Evolutionary conservation across 306 rosid genomes (phyloP).

Genomic region (Prunus mira): DNA sequence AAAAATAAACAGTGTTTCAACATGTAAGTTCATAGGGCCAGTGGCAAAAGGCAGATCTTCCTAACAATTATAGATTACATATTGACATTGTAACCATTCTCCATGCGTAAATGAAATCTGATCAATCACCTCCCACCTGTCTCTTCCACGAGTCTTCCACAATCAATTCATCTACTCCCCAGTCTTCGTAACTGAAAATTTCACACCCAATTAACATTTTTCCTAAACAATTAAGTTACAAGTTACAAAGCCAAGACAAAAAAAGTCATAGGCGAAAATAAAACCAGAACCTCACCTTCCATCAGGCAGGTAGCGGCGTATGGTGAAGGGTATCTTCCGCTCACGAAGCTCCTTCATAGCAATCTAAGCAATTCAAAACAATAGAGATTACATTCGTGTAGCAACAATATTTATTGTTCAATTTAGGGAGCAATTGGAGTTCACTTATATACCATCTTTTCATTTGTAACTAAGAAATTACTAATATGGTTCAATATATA

Average conservation of each 20-base stretch:
- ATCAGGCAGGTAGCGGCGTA: conserved; percentile 95
- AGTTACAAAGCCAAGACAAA: not conserved
- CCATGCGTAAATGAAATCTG: not conserved
- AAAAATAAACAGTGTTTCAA: not conserved
- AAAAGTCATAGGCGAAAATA: not conserved
- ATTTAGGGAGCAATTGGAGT: not conserved
- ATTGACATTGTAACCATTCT: not conserved
- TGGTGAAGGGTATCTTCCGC: conserved; percentile 90
- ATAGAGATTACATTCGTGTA: not conserved
- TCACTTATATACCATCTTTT: no score
- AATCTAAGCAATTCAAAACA: conserved; percentile 38
- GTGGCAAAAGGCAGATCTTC: not conserved
- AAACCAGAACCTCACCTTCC: not conserved
- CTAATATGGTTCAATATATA: not conserved
- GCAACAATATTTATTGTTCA: not conserved
- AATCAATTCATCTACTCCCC: conserved; percentile 93
- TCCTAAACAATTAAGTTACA: not conserved
- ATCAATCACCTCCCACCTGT: conserved; percentile 85
- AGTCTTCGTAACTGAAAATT: conserved; percentile 70
- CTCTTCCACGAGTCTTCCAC: conserved; percentile 39
- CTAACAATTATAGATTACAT: not conserved
- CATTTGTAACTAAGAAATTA: no score
- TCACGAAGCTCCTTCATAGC: conserved; percentile 98
- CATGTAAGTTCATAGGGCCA: not conserved
- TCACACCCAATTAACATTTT: not conserved